Evolutionary conservation across 371 early-diverging fungal species (phyloP).

Genomic region (Rhizopus arrhizus): DNA sequence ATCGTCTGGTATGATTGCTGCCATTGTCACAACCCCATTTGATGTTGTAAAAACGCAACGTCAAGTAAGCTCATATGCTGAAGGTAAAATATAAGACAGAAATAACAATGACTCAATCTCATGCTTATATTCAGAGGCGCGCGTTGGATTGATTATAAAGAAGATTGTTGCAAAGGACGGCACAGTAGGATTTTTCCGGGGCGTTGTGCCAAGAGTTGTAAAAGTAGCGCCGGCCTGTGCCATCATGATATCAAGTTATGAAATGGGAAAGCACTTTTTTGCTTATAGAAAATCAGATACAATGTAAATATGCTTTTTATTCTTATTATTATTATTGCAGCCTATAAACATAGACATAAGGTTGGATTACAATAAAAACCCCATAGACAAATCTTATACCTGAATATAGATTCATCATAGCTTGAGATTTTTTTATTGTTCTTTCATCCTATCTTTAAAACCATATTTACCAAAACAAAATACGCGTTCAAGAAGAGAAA

Average conservation of each 20-base stretch:
- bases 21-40: slow-evolving; percentile 92
- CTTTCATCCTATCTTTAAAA: neutral
- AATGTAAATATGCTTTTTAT: neutral
- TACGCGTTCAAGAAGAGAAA: too few relatives aligned
- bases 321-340: neutral
- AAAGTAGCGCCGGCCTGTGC: slow-evolving; percentile 96
- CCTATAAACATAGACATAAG: neutral
- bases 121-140: slow-evolving; percentile 23
- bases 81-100: slow-evolving; percentile 3
- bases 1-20: slow-evolving; percentile 82
- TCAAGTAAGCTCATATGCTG: slow-evolving; percentile 59
- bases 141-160: slow-evolving; percentile 23
- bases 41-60: slow-evolving; percentile 95
- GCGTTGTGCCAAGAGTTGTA: slow-evolving; percentile 79
- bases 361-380: neutral
- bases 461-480: too few relatives aligned
- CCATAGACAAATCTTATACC: neutral
- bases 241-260: slow-evolving; percentile 93
- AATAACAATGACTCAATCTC: neutral
- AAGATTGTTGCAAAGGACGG: slow-evolving; percentile 36
- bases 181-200: slow-evolving; percentile 20
- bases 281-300: slow-evolving; percentile 24
- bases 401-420: neutral
- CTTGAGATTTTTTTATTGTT: neutral
- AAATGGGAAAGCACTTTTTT: slow-evolving; percentile 71